Conservation (phyloP, 2,329 filamentous ascomycete genomes). For the Trichoderma sp. region DNA sequence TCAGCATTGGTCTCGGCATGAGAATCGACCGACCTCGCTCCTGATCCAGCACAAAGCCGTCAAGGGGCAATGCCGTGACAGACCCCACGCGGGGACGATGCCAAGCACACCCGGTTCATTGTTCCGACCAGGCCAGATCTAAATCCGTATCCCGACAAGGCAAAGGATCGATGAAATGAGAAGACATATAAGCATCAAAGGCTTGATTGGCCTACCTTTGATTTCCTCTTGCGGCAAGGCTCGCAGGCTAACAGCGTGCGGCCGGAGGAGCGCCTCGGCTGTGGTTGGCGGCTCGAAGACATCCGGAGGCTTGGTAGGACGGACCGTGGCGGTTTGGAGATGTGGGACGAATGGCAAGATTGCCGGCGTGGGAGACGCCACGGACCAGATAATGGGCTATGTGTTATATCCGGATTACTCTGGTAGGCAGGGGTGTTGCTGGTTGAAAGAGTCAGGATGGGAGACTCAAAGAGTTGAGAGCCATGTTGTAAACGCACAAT, state of each 20-base stretch:
- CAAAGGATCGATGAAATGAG: neutral
- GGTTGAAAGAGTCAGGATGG: too few relatives aligned
- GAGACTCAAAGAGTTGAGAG: too few relatives aligned
- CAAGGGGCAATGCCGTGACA: too few relatives aligned
- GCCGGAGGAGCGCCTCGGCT: conserved; percentile 17
- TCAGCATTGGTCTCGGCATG: neutral
- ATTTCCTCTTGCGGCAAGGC: conserved; percentile 29
- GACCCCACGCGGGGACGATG: too few relatives aligned
- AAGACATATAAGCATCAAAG: neutral
- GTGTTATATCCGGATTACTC: too few relatives aligned
- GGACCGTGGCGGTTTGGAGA: neutral
- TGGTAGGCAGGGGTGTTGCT: too few relatives aligned
- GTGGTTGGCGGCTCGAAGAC: conserved; percentile 29
- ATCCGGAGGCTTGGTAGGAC: neutral
- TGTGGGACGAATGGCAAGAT: neutral
- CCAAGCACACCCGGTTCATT: too few relatives aligned
- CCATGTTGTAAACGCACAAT: too few relatives aligned
- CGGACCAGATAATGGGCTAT: neutral
- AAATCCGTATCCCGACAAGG: neutral
- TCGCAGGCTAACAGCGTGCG: conserved; percentile 26
- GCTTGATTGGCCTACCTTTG: conserved; percentile 14
- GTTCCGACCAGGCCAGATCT: too few relatives aligned
- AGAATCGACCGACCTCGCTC: neutral
- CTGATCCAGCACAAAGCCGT: neutral
- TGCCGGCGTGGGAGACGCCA: neutral